Evolutionary conservation across 2,329 filamentous ascomycete genomes (phyloP), one percentile per base, ranked within the genome.

Genomic region (Coniosporium tulheliwenetii): DNA sequence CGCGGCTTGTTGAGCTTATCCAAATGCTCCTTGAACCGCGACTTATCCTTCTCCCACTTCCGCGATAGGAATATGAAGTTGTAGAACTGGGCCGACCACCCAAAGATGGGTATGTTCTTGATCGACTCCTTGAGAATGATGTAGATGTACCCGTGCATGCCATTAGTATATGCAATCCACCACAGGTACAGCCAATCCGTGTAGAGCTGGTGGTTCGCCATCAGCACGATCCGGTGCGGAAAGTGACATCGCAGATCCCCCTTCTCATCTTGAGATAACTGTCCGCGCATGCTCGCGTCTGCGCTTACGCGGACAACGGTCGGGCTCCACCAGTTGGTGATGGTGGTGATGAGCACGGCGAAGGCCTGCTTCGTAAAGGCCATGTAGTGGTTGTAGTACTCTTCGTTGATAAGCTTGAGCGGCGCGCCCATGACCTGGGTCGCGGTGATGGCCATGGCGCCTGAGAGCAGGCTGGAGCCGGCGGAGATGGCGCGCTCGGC

Each of bases 151-250:
- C 86, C 85, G 52, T 91, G 82, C 75, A 85, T 85, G 40, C 73
- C 71, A 43, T 81, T 82, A 19, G 82, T 85, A 52, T 93, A 93
- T n/a, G 79, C 83, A 19, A 85, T 79, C 85, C 85, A 93, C 85
- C 85, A 93, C 7, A 93, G 72, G 56, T 93, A 93, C 8, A 93
- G 62, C 85, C 85, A 93, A 61, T 93, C 85, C 8, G 85, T 89
- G 56, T 93, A 93, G 40, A 93, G 78, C 73, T 87, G 84, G 55
- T 93, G 85, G 55, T 93, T 93, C 19, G 85, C 85, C 57, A 93
- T 83, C 62, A 93, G 65, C 19, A 93, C 72, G 54, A 93, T 65
- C 38, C 85, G 74, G 54, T 91, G 79, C 0, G 85, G 84, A 48
- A 93, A 93, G 47, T 75, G 69, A 57, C 84, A 86, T 52, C 85